Percentiles rank a stretch among this genome's conserved stretches.
Conservation (phyloP, 2,329 filamentous ascomycete genomes). For the Arthrobotrys pseudoclavata region DNA sequence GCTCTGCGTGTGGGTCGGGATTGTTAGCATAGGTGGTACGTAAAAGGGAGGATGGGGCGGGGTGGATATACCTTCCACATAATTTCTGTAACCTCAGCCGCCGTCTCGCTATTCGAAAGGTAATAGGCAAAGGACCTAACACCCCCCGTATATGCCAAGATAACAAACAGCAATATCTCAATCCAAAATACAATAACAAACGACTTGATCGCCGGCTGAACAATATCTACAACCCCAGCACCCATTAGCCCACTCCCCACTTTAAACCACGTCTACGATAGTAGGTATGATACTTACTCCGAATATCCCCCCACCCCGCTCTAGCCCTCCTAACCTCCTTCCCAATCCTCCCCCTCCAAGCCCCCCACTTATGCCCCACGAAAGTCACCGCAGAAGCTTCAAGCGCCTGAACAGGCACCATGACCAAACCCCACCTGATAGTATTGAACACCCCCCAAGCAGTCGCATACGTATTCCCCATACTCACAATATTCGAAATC, state of each 20-base stretch:
- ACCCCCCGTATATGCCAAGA: constrained; percentile 73
- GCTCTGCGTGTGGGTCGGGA: constrained; percentile 64
- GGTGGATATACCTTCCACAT: constrained; percentile 72
- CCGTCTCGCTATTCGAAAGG: constrained; percentile 72
- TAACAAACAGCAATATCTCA: constrained; percentile 75
- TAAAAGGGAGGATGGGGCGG: not conserved
- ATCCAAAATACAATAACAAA: constrained; percentile 71
- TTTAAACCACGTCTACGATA: not conserved
- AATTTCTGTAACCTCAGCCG: constrained; percentile 73
- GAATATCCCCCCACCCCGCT: constrained; percentile 65
- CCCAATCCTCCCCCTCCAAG: constrained; percentile 67
- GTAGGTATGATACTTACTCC: constrained; percentile 61
- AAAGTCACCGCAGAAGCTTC: constrained; percentile 77
- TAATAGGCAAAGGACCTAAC: constrained; percentile 74
- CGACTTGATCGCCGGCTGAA: constrained; percentile 71
- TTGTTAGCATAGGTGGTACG: constrained; percentile 1
- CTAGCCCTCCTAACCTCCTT: constrained; percentile 63
- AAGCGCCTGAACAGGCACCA: constrained; percentile 78
- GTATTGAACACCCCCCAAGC: constrained; percentile 82
- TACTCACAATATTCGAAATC: constrained; percentile 74
- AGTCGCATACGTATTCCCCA: constrained; percentile 77
- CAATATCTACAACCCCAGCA: constrained; percentile 66
- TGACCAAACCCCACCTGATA: constrained; percentile 80
- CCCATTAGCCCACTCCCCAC: not conserved
- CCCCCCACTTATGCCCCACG: constrained; percentile 77